phyloP scores from a whole-genome alignment of 495 filamentous ascomycete genomes.

The Talaromyces nanjingensis region DNA sequence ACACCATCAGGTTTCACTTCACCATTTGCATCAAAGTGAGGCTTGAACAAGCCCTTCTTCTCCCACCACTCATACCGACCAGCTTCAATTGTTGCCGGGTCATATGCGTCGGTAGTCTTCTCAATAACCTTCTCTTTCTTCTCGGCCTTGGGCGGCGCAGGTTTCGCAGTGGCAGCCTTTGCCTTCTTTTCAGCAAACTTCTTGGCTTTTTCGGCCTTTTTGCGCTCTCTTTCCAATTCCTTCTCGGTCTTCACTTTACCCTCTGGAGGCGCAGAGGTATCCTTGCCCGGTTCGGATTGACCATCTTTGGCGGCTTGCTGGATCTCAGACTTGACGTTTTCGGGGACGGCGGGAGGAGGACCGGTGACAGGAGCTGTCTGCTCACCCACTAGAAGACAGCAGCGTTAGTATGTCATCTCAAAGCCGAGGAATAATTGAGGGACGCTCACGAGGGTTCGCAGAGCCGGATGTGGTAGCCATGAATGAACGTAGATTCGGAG shows the following conservation, averaged over 20 bases:
- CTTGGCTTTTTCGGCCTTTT: conserved; percentile 53
- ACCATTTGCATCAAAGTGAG: conserved; percentile 57
- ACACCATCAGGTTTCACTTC: conserved; percentile 59
- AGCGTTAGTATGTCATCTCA: conserved; percentile 7
- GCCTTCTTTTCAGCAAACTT: conserved; percentile 56
- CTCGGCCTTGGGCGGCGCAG: conserved; percentile 41
- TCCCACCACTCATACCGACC: conserved; percentile 57
- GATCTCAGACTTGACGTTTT: conserved; percentile 40
- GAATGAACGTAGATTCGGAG: conserved; percentile 37
- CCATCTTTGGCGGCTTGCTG: conserved; percentile 32
- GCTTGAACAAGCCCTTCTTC: conserved; percentile 62
- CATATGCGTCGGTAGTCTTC: conserved; percentile 41
- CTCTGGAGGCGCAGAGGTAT: conserved; percentile 29
- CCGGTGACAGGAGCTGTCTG: conserved; percentile 43
- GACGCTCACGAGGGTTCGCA: conserved; percentile 44
- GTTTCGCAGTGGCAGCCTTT: conserved; percentile 34
- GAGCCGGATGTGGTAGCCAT: conserved; percentile 56
- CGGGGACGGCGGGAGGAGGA: conserved; percentile 38
- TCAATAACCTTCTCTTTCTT: conserved; percentile 48
- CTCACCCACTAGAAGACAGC: conserved; percentile 38
- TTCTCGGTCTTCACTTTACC: conserved; percentile 55
- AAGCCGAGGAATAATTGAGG: not conserved
- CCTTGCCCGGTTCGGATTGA: conserved; percentile 36
- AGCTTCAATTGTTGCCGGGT: conserved; percentile 48
- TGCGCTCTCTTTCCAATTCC: conserved; percentile 53